Conservation (phyloP, 495 filamentous ascomycete species). For the Tuber borchii region DNA sequence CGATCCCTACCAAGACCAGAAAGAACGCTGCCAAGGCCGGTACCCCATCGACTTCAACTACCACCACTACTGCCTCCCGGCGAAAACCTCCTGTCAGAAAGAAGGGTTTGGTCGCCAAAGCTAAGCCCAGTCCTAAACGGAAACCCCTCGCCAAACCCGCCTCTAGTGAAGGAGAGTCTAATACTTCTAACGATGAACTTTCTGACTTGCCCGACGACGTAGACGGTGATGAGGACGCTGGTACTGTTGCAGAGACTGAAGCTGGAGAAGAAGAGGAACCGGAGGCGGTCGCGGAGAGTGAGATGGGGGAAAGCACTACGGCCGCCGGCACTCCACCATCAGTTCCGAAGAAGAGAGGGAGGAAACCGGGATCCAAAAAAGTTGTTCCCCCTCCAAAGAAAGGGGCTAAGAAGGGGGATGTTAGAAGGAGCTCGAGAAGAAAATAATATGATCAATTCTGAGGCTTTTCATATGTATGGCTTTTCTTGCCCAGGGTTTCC, state of each 20-base stretch:
- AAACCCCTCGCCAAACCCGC: constrained; percentile 49
- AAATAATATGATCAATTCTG: constrained; percentile 29
- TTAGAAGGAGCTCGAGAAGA: constrained; percentile 40
- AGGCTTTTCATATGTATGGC: not conserved
- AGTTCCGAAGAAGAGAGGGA: constrained; percentile 19
- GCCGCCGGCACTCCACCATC: constrained; percentile 23
- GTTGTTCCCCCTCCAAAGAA: constrained; percentile 13
- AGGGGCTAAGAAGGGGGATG: constrained; percentile 43
- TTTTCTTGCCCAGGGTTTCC: not conserved
- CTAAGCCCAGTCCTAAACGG: constrained; percentile 43
- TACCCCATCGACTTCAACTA: constrained; percentile 12
- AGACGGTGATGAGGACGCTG: constrained; percentile 44
- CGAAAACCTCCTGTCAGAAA: constrained; percentile 5
- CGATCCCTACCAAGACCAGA: constrained; percentile 23
- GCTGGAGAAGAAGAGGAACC: constrained; percentile 43
- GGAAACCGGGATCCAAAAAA: constrained; percentile 23
- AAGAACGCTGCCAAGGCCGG: constrained; percentile 3
- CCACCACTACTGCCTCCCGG: constrained; percentile 15
- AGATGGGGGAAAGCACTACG: constrained; percentile 32
- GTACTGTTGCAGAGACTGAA: constrained; percentile 44
- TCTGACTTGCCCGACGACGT: constrained; percentile 31
- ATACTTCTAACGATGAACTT: constrained; percentile 50
- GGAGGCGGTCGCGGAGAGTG: constrained; percentile 42
- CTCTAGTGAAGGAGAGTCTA: constrained; percentile 46
- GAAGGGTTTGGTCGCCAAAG: constrained; percentile 4